Evolutionary conservation across 306 rosid genomes (phyloP).

Genomic region (Cicer judaicum): DNA sequence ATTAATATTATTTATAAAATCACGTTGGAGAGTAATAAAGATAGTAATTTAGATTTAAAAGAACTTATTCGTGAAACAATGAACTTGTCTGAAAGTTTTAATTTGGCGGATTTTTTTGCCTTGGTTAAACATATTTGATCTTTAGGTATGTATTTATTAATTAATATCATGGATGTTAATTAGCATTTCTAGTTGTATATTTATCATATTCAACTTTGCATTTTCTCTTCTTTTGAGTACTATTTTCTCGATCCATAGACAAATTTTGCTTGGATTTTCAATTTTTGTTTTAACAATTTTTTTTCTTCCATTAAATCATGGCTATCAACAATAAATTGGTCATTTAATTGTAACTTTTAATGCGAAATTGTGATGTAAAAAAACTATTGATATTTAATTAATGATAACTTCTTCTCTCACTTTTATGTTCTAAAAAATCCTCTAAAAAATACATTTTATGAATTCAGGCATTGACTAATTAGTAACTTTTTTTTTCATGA

Average conservation of each 20-base stretch:
- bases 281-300: too few species aligned
- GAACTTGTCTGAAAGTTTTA: conserved; percentile 43
- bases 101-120: conserved; percentile 52
- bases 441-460: too few species aligned
- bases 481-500: too few species aligned
- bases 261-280: too few species aligned
- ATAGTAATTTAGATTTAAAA: conserved; percentile 41
- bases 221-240: not conserved
- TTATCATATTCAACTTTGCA: not conserved
- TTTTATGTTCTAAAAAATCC: too few species aligned
- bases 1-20: conserved; percentile 40
- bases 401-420: too few species aligned
- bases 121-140: conserved; percentile 46
- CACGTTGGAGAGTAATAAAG: conserved; percentile 38
- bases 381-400: too few species aligned
- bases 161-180: not conserved
- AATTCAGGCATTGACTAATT: too few species aligned
- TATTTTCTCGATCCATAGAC: not conserved
- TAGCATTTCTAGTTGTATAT: not conserved
- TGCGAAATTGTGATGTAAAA: too few species aligned
- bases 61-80: conserved; percentile 17
- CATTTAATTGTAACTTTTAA: too few species aligned
- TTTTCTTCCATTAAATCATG: too few species aligned
- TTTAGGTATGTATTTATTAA: conserved; percentile 41
- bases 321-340: too few species aligned